Percentiles rank a stretch among this genome's conserved stretches.
These are phyloP conservation scores for Pythium rishiriense DNA, from an alignment of 352 stramenopile genomes.

Conservation along the genomic window DNA sequence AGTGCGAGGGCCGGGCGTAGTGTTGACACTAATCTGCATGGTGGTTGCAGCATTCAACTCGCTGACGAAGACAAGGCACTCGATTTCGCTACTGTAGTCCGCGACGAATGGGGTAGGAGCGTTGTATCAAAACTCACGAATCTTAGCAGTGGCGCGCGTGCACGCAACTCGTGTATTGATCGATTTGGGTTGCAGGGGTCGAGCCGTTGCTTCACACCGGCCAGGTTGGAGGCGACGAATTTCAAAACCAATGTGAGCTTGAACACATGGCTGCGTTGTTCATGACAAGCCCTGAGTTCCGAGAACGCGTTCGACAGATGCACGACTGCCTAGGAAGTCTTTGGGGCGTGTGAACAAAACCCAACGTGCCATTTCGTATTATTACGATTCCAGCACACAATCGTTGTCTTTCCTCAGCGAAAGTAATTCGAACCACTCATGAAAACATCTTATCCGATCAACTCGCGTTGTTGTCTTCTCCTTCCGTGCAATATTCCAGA, in stretches of 20 bases:
- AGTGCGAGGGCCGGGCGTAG: neutral
- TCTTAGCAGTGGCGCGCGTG: too few species aligned
- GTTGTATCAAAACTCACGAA: neutral
- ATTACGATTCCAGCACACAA: neutral
- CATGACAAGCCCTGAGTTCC: conserved; percentile 23
- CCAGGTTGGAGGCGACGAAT: neutral
- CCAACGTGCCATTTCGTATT: neutral
- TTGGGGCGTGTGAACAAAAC: conserved; percentile 1
- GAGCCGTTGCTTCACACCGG: conserved; percentile 11
- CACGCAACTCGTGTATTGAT: neutral
- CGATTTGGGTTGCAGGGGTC: conserved; percentile 1
- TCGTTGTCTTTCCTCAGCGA: neutral
- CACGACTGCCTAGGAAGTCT: conserved; percentile 13
- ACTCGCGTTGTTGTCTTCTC: conserved; percentile 43
- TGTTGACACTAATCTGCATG: too few species aligned
- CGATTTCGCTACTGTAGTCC: conserved; percentile 13
- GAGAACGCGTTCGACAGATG: conserved; percentile 14
- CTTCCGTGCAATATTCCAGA: conserved; percentile 48
- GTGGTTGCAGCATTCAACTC: conserved; percentile 10
- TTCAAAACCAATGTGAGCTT: conserved; percentile 13
- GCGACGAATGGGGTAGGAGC: conserved; percentile 17
- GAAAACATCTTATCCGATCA: conserved; percentile 16
- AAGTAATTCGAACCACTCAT: neutral
- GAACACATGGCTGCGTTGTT: conserved; percentile 18
- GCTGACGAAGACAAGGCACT: conserved; percentile 19